Evolutionary conservation across 768 basidiomycete species (phyloP), one percentile per base, ranked within the genome.

Genomic region (Hydnomerulius pinastri): DNA sequence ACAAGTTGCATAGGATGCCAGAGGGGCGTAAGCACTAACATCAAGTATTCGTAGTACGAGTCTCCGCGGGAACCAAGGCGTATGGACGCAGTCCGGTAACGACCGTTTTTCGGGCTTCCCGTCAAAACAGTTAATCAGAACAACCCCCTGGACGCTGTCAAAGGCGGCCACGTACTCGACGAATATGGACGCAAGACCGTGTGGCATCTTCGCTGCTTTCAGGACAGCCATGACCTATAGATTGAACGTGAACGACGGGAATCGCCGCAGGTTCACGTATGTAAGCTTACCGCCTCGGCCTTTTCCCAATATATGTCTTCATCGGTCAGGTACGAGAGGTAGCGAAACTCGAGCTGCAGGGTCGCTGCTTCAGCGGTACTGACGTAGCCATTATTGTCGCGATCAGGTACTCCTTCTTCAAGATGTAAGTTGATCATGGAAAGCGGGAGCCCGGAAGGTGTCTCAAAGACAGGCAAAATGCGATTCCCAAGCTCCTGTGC

Each of bases 31-130:
- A 28, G 30, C 9, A 67, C 81, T 72, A 54, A 90, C 87, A 94
- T 62, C 13, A 93, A 70, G 63, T 95, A 93, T 67, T 96, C 95
- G 63, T 97, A 98, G 71, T 86, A 98, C 2, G 91, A 93, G 66
- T 98, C 95, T 25, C 87, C 95, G 36, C 93, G 79, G 28, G 93
- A 93, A 23, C 95, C 95, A 18, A 98, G 79, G 11, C 94, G 84
- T 54, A 98, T 89, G 15, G 87, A 80, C 11, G 88, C 84, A 21
- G 81, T 70, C 17, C 83, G 68, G 54, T 83, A 86, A 46, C 68
- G 72, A 17, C 85, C 84, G 37, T 63, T 71, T 25, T 70, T 47
- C 0, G 80, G 74, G 23, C 85, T 86, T 53, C 28, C 15, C 5
- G 21, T 38, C 21, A 36, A 42, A 53, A 42, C 17, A 55, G 43